These are phyloP conservation scores for Brasilioporus rufonigricans DNA, from an alignment of 768 basidiomycete species.

Conservation along the genomic window DNA sequence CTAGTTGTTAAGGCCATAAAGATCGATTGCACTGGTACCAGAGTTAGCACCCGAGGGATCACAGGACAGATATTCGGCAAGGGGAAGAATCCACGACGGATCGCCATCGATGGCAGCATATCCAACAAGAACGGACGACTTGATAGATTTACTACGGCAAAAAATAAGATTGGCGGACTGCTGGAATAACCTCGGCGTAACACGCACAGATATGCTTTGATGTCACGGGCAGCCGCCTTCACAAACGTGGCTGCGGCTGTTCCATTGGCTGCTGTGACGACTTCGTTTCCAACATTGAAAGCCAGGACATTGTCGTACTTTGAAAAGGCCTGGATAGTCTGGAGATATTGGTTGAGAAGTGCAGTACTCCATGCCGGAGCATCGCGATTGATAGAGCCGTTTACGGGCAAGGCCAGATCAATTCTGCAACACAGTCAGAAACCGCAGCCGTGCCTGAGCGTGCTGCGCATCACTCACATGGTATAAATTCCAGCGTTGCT, in stretches of 20 bases:
- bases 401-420: conserved; percentile 80
- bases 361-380: conserved; percentile 79
- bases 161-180: not conserved
- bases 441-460: conserved; percentile 1
- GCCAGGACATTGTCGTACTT: conserved; percentile 89
- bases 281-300: conserved; percentile 89
- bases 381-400: conserved; percentile 78
- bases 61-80: conserved; percentile 82
- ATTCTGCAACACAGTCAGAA: conserved; percentile 48
- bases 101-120: conserved; percentile 84
- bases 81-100: conserved; percentile 54
- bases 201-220: conserved; percentile 78
- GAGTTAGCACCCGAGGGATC: conserved; percentile 54
- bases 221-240: conserved; percentile 89
- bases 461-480: conserved; percentile 53
- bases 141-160: conserved; percentile 53
- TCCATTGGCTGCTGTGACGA: conserved; percentile 49
- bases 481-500: conserved; percentile 83
- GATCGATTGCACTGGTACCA: conserved; percentile 66
- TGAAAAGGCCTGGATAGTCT: conserved; percentile 74
- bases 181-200: not conserved
- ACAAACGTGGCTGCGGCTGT: conserved; percentile 75
- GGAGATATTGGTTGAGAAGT: conserved; percentile 73
- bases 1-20: conserved; percentile 90
- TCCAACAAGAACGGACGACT: conserved; percentile 67